Evolutionary conservation across 768 basidiomycete species (phyloP).

Genomic region (Saitozyma sp.): DNA sequence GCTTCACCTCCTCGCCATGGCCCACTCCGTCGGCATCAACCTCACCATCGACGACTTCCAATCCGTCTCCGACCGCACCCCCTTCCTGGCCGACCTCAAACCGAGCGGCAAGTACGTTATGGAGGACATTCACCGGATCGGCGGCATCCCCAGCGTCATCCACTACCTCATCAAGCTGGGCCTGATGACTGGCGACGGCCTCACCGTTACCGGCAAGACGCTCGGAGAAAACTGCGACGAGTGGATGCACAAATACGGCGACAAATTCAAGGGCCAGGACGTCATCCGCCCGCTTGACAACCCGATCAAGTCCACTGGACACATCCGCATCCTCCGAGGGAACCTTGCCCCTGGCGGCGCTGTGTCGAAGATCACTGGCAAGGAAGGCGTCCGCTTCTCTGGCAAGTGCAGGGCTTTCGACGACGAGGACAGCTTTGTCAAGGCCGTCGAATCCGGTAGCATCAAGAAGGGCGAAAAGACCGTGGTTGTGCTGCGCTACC

Average conservation of each 20-base stretch:
- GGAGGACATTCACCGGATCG: constrained; percentile 94
- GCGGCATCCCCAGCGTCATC: constrained; percentile 93
- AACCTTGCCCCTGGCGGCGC: constrained; percentile 82
- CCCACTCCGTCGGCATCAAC: constrained; percentile 88
- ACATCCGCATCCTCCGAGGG: constrained; percentile 77
- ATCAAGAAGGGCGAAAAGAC: constrained; percentile 97
- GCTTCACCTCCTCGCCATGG: constrained; percentile 92
- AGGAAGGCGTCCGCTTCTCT: constrained; percentile 80
- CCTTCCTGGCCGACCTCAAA: constrained; percentile 94
- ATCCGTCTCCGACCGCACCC: constrained; percentile 81
- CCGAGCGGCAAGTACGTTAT: constrained; percentile 98
- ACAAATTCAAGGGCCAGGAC: constrained; percentile 69
- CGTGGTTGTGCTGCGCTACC: constrained; percentile 88
- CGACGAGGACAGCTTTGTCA: constrained; percentile 79
- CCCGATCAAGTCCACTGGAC: constrained; percentile 84
- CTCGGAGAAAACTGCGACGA: constrained; percentile 83
- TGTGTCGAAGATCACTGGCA: constrained; percentile 90
- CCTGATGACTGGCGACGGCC: constrained; percentile 81
- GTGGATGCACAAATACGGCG: constrained; percentile 60
- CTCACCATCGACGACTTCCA: constrained; percentile 92
- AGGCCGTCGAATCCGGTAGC: constrained; percentile 80
- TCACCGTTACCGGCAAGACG: constrained; percentile 90
- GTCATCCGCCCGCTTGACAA: constrained; percentile 70
- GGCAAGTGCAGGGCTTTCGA: constrained; percentile 94
- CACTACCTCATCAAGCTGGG: constrained; percentile 81